Base-by-base conservation (phyloP, 768 basidiomycete genomes). In the Pisolithus orientalis region DNA sequence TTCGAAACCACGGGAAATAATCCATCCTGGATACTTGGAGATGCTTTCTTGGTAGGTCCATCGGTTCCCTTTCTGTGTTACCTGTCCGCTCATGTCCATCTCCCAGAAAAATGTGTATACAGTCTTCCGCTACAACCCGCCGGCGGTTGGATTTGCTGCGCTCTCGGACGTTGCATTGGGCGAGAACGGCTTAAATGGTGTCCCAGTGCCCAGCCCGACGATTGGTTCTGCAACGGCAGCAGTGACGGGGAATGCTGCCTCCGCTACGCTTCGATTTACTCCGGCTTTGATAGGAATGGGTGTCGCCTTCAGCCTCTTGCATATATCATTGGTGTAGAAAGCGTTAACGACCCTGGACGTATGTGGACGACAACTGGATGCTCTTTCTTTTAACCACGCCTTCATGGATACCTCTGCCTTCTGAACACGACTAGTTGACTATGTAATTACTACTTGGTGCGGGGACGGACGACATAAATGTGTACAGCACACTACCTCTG, bases 71-170 rank as follows among this genome's bases (percentile, higher is more conserved):
- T 9, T 25, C 40, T 46, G 0, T 34, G 57, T 14, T 13, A 39
- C 2, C 14, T 3, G 2, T 32, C 27, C 14, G 5, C 49, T 27
- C 2, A 28, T 16, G 24, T 28, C 17, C 16, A 34, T n/a, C 52
- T 34, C 13, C 34, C 14, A 67, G 53, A 83, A 83, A 66, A 83
- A 82, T 55, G 79, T 80, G 2, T 82, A 82, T 59, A 74, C 78
- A 0, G 79, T 82, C 0, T 82, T 75, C 65, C 69, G 73, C 21
- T 79, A 73, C 49, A 67, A 66, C 34, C 80, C 80, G 0, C 59
- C 80, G 1, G 65, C 75, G 0, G 67, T 82, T 40, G 80, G 80
- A 0, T 80, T 82, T 50, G 80, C 80, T 3, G 59, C 61, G 2
- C 70, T 80, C 34, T 75, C 79, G 0, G 52, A 51, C 4, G 44